Evolutionary conservation across 306 rosid species (phyloP), one percentile per base, ranked within the genome.

Genomic region (Castanea mollissima): DNA sequence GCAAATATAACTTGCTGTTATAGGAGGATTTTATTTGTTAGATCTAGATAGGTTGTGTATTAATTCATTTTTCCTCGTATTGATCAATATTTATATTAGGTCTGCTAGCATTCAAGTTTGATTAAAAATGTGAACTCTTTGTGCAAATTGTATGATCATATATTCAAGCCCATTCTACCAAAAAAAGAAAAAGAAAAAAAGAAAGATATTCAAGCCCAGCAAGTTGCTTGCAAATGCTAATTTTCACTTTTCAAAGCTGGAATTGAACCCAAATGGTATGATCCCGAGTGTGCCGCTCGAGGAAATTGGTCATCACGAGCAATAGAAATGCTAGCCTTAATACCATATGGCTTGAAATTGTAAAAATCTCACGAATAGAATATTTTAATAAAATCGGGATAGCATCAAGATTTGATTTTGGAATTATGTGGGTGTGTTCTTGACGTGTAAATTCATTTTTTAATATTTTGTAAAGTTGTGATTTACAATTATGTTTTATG

Each of bases 241-340:
- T 23, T 89, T 95, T 64, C 99, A 95, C 81, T 63, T 95, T 96
- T 93, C 83, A 91, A 86, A 87, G 74, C 90, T 38, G 44, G 10
- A 38, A 38, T 38, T 38, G 44, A 38, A 38, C 44, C 44, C 44
- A 38, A 38, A 6, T 80, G 97, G 99, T 78, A 46, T 89, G 99
- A 93, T 89, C 99, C 98, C 4, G 97, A 93, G 80, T 93, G 99
- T 81, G 96, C 97, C 49, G 87, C 9, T 82, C 93, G 99, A 83
- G 98, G 99, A 58, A 93, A 93, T 83, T 96, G 98, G 98, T 83
- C 76, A 85, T 85, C 63, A 27, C 77, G 51, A 84, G 83, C 89
- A 82, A 57, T 49, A 82, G 91, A 78, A 96, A 93, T 84, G 25
- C 86, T 31, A 83, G 5, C 81, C 96, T 96, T 69, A 97, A 96